Conservation (phyloP, 805 yeast genomes). For the Cyberlindnera japonica region DNA sequence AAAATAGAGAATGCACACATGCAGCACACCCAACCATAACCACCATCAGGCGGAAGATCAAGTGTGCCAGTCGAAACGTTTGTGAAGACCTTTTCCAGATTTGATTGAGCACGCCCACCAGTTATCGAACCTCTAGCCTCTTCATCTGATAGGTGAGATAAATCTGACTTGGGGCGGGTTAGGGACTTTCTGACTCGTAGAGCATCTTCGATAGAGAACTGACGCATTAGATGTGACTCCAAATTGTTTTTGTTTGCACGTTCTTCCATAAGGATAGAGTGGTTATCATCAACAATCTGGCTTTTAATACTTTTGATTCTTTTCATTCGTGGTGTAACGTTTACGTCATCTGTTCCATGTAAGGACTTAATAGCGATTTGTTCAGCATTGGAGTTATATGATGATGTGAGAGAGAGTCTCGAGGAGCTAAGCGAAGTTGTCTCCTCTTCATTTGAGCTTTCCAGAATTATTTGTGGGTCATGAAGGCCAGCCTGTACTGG, state of each 20-base stretch:
- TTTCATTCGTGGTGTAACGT: neutral
- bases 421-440: slow-evolving; percentile 1
- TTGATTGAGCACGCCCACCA: slow-evolving; percentile 4
- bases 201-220: slow-evolving; percentile 21
- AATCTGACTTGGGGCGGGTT: neutral
- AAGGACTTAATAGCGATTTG: slow-evolving; percentile 7
- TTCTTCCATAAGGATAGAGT: slow-evolving; percentile 14
- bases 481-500: no score
- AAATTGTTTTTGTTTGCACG: slow-evolving; percentile 10
- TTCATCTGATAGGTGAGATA: neutral
- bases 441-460: neutral
- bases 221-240: slow-evolving; percentile 11
- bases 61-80: slow-evolving; percentile 32
- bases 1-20: slow-evolving; percentile 47
- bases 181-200: slow-evolving; percentile 1
- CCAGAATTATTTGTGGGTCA: no score
- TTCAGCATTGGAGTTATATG: slow-evolving; percentile 7
- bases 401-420: slow-evolving; percentile 14
- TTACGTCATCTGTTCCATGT: neutral
- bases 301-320: slow-evolving; percentile 14
- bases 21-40: slow-evolving; percentile 65
- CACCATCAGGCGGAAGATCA: slow-evolving; percentile 56
- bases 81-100: slow-evolving; percentile 32
- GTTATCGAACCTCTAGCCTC: neutral
- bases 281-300: slow-evolving; percentile 16